Evolutionary conservation across 352 stramenopile species (phyloP).

Genomic region (Phytophthora cryptogea): DNA sequence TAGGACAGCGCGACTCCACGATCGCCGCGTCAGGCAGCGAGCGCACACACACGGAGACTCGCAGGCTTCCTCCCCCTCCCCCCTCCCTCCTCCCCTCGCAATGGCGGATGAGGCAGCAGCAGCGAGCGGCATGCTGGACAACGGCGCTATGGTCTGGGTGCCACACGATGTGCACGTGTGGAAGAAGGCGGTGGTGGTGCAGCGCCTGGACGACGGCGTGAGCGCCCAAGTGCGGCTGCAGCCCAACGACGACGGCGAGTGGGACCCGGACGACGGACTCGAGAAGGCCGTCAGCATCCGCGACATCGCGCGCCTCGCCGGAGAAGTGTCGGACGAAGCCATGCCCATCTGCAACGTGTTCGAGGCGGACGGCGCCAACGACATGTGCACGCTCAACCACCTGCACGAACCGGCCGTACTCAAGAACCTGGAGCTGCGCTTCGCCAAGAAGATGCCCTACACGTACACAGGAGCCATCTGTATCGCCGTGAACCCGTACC

Average conservation of each 20-base stretch:
- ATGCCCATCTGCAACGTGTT: constrained; percentile 89
- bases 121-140: constrained; percentile 49
- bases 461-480: constrained; percentile 85
- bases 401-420: constrained; percentile 79
- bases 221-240: constrained; percentile 69
- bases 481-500: constrained; percentile 83
- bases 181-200: constrained; percentile 77
- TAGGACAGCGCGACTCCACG: constrained; percentile 22
- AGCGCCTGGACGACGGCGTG: constrained; percentile 50
- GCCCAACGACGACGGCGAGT: constrained; percentile 55
- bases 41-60: constrained; percentile 8
- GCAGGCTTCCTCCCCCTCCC: constrained; percentile 9
- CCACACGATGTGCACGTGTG: constrained; percentile 76
- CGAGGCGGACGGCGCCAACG: constrained; percentile 57
- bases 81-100: neutral
- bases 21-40: constrained; percentile 14
- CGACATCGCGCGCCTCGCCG: constrained; percentile 67
- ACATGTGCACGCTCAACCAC: constrained; percentile 85
- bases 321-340: constrained; percentile 73
- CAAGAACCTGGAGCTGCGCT: constrained; percentile 78
- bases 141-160: constrained; percentile 81
- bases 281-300: constrained; percentile 65
- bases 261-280: constrained; percentile 60
- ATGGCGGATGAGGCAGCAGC: constrained; percentile 42
- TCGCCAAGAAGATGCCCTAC: constrained; percentile 72